Evolutionary conservation across 345 rosid genomes (phyloP), one percentile per base, ranked within the genome.

Genomic region (Abelmoschus esculentus): DNA sequence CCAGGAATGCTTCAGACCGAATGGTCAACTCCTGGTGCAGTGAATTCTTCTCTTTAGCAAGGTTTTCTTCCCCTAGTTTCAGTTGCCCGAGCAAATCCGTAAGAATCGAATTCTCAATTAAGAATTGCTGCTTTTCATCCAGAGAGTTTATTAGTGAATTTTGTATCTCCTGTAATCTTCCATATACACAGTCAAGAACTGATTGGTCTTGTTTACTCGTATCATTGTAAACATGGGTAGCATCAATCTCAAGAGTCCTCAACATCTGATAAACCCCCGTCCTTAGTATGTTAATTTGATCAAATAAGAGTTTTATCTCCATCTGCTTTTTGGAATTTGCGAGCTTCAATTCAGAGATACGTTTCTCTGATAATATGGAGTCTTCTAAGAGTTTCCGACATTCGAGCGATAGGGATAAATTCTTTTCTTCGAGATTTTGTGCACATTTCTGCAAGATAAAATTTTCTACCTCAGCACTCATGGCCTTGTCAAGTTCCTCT

Each of bases 391-490:
- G 85, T 69, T 82, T 83, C 74, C 80, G 80, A 73, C 76, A 81
- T 81, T 90, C 86, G 38, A 76, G 70, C 52, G 80, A 72, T 22
- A 92, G 83, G 65, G 85, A 82, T 71, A 79, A 73, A 63, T 81
- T 85, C 70, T 80, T 85, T 74, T 83, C 92, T 76, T 84, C 85
- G 77, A 89, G 80, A 42, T 87, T 91, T 73, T 78, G 82, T 17
- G 87, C 65, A 70, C 81, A 89, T 76, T 82, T 80, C 78, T 84
- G 85, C 84, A 87, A 82, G 77, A 90, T 74, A 69, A 90, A 85
- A 74, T 81, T 87, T 78, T 89, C 89, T 54, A 84, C 74, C 81
- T 89, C 76, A 67, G 88, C 82, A 80, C 52, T 76, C 69, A 84
- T 60, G 57, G 81, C 82, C 71, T 87, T 83, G 74, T 92, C 89